Evolutionary conservation across 2,329 filamentous ascomycete species (phyloP), one percentile per base, ranked within the genome.

Genomic region (Amauroascus verrucosus): DNA sequence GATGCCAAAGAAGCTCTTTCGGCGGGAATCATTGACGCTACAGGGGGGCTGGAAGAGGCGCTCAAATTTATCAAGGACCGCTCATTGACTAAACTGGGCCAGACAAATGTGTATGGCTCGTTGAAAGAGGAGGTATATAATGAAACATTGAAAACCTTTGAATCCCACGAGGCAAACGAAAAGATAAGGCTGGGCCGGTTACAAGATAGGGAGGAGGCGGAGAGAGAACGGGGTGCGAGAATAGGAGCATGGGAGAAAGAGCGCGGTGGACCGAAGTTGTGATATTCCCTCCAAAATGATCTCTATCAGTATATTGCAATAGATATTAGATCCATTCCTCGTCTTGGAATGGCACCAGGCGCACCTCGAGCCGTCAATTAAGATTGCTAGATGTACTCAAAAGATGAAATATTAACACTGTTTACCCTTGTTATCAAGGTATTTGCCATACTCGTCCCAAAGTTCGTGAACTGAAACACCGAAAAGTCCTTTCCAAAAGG

Each of bases 41-140:
- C 85, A 0, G 85, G 84, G 1, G 82, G 81, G 0, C 58, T 86
- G 16, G 78, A 83, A 4, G 84, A 85, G 54, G 77, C 76, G 16
- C 61, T 88, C 48, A 67, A 63, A 14, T 75, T 90, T 48, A 72
- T 89, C 14, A 65, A 70, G 33, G 78, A 83, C 54, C 73, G 78
- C 44, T 76, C 77, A 48, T 67, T 93, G 56, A 69, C 77, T 5
- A 72, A 74, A 26, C 87, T 86, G 74, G 77, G 77, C 0, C 76
- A 78, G 59, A 79, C 77, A 32, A 81, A 81, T 9, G 79, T 86
- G 24, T 91, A 88, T 65, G 83, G 84, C 2, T 64, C 76, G 52
- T 70, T 93, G 65, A 91, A 89, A 75, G 72, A 76, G 57, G 86
- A 90, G 70, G 84, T 91, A 80, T 88, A 84, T 67, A 75, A 80